phyloP scores from a whole-genome alignment of 495 filamentous ascomycete genomes.

The Penicillium pulvis region DNA sequence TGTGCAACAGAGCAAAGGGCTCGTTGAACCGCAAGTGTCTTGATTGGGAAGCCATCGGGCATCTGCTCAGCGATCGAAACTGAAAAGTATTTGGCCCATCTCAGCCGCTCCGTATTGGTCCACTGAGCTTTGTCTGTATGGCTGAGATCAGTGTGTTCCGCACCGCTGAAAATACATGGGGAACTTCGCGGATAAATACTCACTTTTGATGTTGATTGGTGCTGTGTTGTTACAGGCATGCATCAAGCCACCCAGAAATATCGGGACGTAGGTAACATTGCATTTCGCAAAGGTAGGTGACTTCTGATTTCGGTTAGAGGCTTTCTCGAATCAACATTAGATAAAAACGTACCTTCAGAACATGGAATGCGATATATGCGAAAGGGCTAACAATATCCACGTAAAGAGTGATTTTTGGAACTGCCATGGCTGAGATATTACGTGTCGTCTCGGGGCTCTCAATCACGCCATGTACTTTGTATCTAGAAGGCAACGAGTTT shows the following conservation, averaged over 20 bases:
- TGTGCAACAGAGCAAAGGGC: conserved; percentile 44
- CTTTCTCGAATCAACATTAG: not conserved
- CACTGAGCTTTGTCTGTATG: conserved; percentile 66
- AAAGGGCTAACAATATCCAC: conserved; percentile 73
- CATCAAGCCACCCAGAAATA: conserved; percentile 72
- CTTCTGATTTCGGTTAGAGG: conserved; percentile 45
- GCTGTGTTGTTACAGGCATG: conserved; percentile 62
- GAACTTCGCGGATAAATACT: conserved; percentile 12
- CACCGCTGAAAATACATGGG: not conserved
- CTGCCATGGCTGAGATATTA: conserved; percentile 36
- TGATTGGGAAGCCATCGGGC: conserved; percentile 61
- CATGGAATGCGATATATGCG: conserved; percentile 66
- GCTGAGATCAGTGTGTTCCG: not conserved
- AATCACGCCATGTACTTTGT: not conserved
- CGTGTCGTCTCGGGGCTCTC: not conserved
- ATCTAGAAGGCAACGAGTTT: not conserved
- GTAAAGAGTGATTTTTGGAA: conserved; percentile 66
- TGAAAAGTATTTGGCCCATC: conserved; percentile 60
- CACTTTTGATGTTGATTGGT: conserved; percentile 70
- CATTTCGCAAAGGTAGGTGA: conserved; percentile 61
- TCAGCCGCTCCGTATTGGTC: conserved; percentile 60
- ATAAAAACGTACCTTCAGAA: conserved; percentile 49
- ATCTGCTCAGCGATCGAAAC: conserved; percentile 55
- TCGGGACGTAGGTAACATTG: conserved; percentile 65
- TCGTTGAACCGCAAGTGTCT: conserved; percentile 55